A percentile compares a stretch with the other conserved stretches of the same genome.
phyloP scores from a whole-genome alignment of 2,329 filamentous ascomycete species.

The Diaporthe sp. region DNA sequence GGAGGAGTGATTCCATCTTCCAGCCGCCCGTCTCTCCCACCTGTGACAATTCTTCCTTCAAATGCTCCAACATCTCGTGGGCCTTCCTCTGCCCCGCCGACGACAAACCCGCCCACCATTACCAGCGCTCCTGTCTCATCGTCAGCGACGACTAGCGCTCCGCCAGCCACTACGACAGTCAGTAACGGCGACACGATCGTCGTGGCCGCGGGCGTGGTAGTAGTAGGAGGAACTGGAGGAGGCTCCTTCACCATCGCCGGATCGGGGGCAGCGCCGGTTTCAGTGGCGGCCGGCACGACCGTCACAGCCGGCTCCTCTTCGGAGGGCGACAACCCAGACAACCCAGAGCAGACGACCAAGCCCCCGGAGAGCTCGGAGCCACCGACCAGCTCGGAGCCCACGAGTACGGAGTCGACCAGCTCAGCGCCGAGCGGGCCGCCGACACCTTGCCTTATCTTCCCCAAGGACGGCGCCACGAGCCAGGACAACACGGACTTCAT shows the following conservation, averaged over 20 bases:
- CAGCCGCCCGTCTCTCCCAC: slow-evolving; percentile 5
- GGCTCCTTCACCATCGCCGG: slow-evolving; percentile 20
- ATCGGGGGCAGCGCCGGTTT: background rate
- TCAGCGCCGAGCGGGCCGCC: slow-evolving; percentile 19
- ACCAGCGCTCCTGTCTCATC: background rate
- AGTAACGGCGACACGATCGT: slow-evolving; percentile 24
- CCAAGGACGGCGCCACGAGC: slow-evolving; percentile 11
- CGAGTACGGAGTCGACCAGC: slow-evolving; percentile 3
- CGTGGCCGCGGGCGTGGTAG: slow-evolving; percentile 6
- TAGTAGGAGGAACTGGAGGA: slow-evolving; percentile 2
- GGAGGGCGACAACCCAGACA: background rate
- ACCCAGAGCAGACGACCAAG: background rate
- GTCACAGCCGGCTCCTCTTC: slow-evolving; percentile 3
- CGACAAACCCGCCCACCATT: slow-evolving; percentile 6
- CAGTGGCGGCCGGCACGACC: slow-evolving; percentile 19
- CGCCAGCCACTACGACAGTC: slow-evolving; percentile 21
- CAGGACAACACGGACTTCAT: slow-evolving; percentile 21
- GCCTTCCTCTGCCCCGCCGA: slow-evolving; percentile 11
- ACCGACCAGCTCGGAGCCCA: slow-evolving; percentile 11
- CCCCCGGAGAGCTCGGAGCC: slow-evolving; percentile 4
- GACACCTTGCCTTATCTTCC: slow-evolving; percentile 12
- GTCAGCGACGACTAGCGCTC: slow-evolving; percentile 3
- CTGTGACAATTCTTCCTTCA: background rate
- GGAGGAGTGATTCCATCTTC: background rate
- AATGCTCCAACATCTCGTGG: background rate